Evolutionary conservation across 2,329 filamentous ascomycete genomes (phyloP).

Genomic region (Zarea fungicola): DNA sequence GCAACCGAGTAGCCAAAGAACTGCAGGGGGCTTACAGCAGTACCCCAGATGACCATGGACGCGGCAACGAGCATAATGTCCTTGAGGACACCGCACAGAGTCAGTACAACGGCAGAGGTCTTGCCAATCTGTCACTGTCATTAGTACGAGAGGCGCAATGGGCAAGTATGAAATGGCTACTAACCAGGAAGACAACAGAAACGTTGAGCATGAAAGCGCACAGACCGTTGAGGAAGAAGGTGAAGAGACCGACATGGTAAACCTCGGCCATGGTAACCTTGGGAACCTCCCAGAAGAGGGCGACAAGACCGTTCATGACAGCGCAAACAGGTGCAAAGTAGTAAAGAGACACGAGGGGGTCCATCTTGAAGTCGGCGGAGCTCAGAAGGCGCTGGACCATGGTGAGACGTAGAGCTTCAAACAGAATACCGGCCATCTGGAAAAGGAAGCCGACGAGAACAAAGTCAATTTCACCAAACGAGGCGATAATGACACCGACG

Average conservation of each 20-base stretch:
- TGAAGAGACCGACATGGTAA: slow-evolving; percentile 66
- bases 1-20: slow-evolving; percentile 81
- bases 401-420: slow-evolving; percentile 77
- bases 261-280: slow-evolving; percentile 64
- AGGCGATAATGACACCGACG: slow-evolving; percentile 88
- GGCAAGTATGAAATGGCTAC: too few species aligned
- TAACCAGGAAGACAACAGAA: slow-evolving; percentile 78
- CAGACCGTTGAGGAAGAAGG: slow-evolving; percentile 69
- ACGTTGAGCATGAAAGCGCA: slow-evolving; percentile 80
- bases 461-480: slow-evolving; percentile 93
- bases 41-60: slow-evolving; percentile 77
- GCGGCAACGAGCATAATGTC: slow-evolving; percentile 77
- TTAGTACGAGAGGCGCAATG: slow-evolving; percentile 81
- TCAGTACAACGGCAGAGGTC: slow-evolving; percentile 80
- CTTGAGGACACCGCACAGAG: slow-evolving; percentile 82
- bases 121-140: too few species aligned
- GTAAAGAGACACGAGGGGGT: slow-evolving; percentile 81
- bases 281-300: slow-evolving; percentile 69
- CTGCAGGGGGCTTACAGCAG: slow-evolving; percentile 68
- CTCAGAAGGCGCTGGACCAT: slow-evolving; percentile 78
- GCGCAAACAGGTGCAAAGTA: slow-evolving; percentile 86
- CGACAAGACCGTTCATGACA: slow-evolving; percentile 70
- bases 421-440: slow-evolving; percentile 72
- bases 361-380: slow-evolving; percentile 88
- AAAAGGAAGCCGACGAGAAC: slow-evolving; percentile 73